Conservation (phyloP, 208 protist genomes). For the Willaertia magna region DNA sequence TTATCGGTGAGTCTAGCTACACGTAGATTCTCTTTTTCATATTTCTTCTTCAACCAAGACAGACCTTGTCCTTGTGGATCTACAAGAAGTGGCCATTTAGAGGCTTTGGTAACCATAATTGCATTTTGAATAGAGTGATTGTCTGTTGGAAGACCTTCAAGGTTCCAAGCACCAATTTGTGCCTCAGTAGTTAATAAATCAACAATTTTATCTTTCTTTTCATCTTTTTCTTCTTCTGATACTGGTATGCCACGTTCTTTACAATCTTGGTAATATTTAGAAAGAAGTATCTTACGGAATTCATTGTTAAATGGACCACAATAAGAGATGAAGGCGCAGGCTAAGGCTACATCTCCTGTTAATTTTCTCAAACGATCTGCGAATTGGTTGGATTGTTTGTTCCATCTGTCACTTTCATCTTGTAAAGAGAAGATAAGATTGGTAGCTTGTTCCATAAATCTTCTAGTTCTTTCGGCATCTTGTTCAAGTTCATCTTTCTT, state of each 20-base stretch:
- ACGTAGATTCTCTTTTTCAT: conserved; percentile 57
- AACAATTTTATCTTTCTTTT: conserved; percentile 62
- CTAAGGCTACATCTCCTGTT: conserved; percentile 90
- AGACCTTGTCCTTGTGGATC: conserved; percentile 95
- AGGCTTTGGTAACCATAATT: conserved; percentile 85
- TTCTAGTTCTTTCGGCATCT: conserved; percentile 80
- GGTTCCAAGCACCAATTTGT: conserved; percentile 89
- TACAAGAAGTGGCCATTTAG: conserved; percentile 90
- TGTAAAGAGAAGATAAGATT: conserved; percentile 88
- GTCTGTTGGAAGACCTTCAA: conserved; percentile 93
- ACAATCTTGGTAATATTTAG: conserved; percentile 78
- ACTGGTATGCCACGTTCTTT: conserved; percentile 71
- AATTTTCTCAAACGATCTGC: conserved; percentile 79
- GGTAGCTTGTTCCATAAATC: conserved; percentile 88
- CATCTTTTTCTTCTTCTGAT: conserved; percentile 38
- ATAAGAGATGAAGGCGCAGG: conserved; percentile 94
- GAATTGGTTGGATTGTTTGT: conserved; percentile 85
- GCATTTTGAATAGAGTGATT: conserved; percentile 97
- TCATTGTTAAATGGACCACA: conserved; percentile 94
- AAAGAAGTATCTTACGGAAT: conserved; percentile 80
- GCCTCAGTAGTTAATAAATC: conserved; percentile 89
- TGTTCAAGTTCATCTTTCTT: conserved; percentile 91
- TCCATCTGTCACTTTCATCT: conserved; percentile 91
- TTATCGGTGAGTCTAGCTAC: conserved; percentile 79
- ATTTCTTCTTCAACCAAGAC: conserved; percentile 80